Conservation (phyloP, 2,329 filamentous ascomycete species). For the Rhynchosporium agropyri region DNA sequence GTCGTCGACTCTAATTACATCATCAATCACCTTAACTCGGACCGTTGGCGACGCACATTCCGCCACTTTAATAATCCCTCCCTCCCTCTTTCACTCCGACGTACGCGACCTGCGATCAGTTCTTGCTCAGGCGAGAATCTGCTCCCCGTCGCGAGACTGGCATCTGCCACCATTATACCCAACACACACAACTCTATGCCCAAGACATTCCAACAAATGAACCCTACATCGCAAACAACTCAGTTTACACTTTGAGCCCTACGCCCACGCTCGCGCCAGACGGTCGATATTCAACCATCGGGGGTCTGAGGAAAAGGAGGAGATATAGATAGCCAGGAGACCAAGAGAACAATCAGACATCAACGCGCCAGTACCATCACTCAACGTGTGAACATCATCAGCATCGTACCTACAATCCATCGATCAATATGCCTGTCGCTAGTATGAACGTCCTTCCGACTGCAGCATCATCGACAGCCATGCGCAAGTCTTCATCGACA, state of each 20-base stretch:
- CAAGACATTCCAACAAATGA: constrained; percentile 56
- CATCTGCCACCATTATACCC: constrained; percentile 45
- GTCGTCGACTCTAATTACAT: constrained; percentile 15
- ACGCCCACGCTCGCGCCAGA: constrained; percentile 50
- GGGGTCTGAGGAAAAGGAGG: constrained; percentile 33
- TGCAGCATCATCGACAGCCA: constrained; percentile 66
- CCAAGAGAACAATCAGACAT: not conserved
- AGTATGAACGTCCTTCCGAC: constrained; percentile 57
- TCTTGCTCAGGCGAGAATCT: constrained; percentile 37
- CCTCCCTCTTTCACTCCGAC: constrained; percentile 23
- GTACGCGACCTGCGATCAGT: constrained; percentile 34
- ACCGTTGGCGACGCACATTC: constrained; percentile 37
- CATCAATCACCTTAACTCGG: constrained; percentile 33
- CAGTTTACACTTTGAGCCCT: constrained; percentile 69
- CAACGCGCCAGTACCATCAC: constrained; percentile 16
- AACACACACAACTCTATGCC: constrained; percentile 56
- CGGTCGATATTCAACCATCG: constrained; percentile 44
- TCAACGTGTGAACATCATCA: constrained; percentile 31
- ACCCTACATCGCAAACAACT: constrained; percentile 52
- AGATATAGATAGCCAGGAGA: not conserved
- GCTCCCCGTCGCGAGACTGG: constrained; percentile 34
- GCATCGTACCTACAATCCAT: constrained; percentile 28
- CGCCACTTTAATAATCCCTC: constrained; percentile 27
- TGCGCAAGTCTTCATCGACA: constrained; percentile 60
- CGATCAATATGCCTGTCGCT: constrained; percentile 66